Evolutionary conservation across 345 rosid genomes (phyloP).

Genomic region (Linum lewisii): DNA sequence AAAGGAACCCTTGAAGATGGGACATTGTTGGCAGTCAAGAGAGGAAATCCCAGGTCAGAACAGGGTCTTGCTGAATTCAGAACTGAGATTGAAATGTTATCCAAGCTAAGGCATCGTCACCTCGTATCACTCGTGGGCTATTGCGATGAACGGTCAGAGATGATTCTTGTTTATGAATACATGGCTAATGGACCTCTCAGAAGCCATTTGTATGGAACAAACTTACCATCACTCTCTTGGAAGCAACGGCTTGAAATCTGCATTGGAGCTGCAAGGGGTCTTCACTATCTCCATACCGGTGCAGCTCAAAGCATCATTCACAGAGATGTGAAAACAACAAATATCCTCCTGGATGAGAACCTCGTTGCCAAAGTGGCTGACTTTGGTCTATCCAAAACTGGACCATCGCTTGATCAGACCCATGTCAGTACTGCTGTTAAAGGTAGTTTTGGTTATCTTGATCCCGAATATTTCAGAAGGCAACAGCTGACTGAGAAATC

Average conservation of each 20-base stretch:
- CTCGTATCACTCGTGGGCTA: conserved; percentile 97
- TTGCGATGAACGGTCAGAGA: conserved; percentile 91
- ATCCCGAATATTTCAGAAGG: conserved; percentile 96
- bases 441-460: conserved; percentile 98
- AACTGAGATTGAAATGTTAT: conserved; percentile 94
- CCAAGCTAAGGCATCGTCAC: conserved; percentile 94
- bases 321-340: conserved; percentile 96
- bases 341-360: conserved; percentile 86
- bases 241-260: conserved; percentile 95
- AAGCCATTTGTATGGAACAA: conserved; percentile 92
- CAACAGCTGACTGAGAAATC: conserved; percentile 96
- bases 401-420: conserved; percentile 85
- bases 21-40: conserved; percentile 78
- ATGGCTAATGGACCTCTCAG: conserved; percentile 99
- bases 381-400: conserved; percentile 93
- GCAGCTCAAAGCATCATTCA: conserved; percentile 96
- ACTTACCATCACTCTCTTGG: conserved; percentile 76
- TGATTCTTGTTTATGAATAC: conserved; percentile 90
- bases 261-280: conserved; percentile 96
- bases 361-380: conserved; percentile 96
- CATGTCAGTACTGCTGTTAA: conserved; percentile 99
- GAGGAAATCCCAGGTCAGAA: conserved; percentile 99
- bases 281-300: conserved; percentile 98
- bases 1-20: conserved; percentile 89
- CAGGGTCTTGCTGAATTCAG: conserved; percentile 98